Base-by-base conservation (phyloP, 371 early-diverging fungal genomes). In the Apophysomyces ossiformis region DNA sequence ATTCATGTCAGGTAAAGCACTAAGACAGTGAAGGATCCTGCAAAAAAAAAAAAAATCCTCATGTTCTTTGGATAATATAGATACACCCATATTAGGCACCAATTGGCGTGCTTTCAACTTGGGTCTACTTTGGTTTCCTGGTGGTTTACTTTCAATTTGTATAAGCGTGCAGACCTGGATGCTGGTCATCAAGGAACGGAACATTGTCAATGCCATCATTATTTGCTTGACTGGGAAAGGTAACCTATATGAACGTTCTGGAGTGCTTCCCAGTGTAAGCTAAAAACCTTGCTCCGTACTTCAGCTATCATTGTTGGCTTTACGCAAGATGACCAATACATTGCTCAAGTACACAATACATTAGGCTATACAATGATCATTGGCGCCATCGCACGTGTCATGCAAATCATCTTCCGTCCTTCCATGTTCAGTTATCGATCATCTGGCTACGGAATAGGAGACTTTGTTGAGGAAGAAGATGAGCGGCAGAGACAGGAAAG, bases 351-450 rank as follows among this genome's bases (percentile, higher is more conserved):
- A 0, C 82, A 81, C 39, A 63, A 64, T 26, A 71, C 70, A 70
- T 61, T 81, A n/a, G 82, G 82, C 2, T 73, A 73, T 56, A 57
- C 76, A 41, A 58, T 74, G n/a, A 73, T 78, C 6, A 56, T 73
- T 58, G 76, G 75, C 44, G 70, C 79, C 37, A 38, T 72, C 5
- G 65, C 72, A 3, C 70, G 82, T 12, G 32, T 71, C 32, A 59
- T 74, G 18, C 82, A 81, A 63, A 70, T 81, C 50, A 59, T 73
- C 37, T 76, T 81, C 60, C 74, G 82, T 37, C 58, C 62, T 76
- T 13, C 79, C 82, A n/a, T 70, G 15, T 58, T 77, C 67, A 69
- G 54, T 5, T 50, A 72, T 57, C 67, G 26, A 57, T 65, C 58
- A 56, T 62, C 38, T 39, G 47, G 62, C 5, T 63, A 44, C 2